Evolutionary conservation across 768 basidiomycete genomes (phyloP), one percentile per base, ranked within the genome.

Genomic region (Tubosaeta sp.): DNA sequence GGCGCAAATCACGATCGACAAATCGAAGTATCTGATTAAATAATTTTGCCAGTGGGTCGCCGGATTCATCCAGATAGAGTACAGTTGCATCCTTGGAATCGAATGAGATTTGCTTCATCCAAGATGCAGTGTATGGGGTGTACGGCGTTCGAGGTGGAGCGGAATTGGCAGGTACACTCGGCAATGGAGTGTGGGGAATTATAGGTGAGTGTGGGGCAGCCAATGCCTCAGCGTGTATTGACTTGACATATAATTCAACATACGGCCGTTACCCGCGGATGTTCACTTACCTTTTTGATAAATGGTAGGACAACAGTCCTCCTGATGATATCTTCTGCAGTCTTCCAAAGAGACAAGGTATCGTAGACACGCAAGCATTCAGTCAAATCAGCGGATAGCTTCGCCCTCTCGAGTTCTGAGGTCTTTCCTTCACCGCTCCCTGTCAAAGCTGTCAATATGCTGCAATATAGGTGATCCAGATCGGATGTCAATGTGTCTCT

Each of bases 321-420:
- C 50, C 86, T 76, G 46, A 97, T 71, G 16, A 97, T 84, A 53
- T 93, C 89, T 70, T 95, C 95, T 2, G 94, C 95, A 56, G 90
- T 85, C 60, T 82, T 73, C 89, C 91, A 93, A 8, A 92, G 79
- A 12, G 84, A 80, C 46, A 99, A 72, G 7, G 78, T 68, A 58
- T 93, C 88, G 61, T 95, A 95, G 4, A 87, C 87, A 41, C 81
- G 72, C 41, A 95, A 69, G 63, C 90, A 90, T 60, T 94, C 91
- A 1, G 80, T 82, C 48, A 93, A 66, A 58, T 93, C 91, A 14
- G 79, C 70, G 29, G 79, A 69, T 57, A 76, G 72, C 56, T 85
- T 88, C 11, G 74, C 74, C 61, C 78, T 84, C 57, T 91, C 88
- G 22, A 81, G 63, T 43, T 91, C 88, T 2, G 76, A 64, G n/a